phyloP scores from a whole-genome alignment of 495 filamentous ascomycete genomes.

The Penicillium macrosclerotiorum region DNA sequence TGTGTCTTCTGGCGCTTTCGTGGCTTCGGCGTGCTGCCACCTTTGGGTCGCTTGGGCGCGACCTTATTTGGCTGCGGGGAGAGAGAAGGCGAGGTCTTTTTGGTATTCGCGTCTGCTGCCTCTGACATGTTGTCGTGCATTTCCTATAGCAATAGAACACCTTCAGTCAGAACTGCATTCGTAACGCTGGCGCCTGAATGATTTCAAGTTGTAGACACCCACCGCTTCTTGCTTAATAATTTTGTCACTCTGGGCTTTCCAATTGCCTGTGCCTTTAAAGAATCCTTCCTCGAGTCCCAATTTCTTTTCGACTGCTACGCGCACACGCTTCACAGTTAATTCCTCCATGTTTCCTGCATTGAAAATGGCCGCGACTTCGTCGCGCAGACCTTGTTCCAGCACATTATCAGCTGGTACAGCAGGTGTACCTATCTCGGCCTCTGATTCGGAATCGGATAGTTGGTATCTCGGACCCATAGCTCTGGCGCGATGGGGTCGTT shows the following conservation, averaged over 20 bases:
- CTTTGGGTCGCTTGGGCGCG: conserved; percentile 29
- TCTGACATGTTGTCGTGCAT: conserved; percentile 28
- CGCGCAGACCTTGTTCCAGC: conserved; percentile 56
- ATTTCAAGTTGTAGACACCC: conserved; percentile 35
- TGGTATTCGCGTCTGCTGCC: conserved; percentile 1
- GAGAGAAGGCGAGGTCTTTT: conserved; percentile 14
- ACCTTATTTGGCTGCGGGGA: conserved; percentile 21
- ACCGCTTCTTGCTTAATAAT: conserved; percentile 73
- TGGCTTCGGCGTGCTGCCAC: conserved; percentile 17
- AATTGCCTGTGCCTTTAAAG: conserved; percentile 59
- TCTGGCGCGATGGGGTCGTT: not conserved
- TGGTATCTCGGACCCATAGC: conserved; percentile 36
- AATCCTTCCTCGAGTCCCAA: conserved; percentile 66
- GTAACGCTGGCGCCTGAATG: not conserved
- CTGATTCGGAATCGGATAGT: conserved; percentile 38
- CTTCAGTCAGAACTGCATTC: conserved; percentile 4
- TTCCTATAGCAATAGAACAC: conserved; percentile 17
- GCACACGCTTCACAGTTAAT: conserved; percentile 75
- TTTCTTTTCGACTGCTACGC: conserved; percentile 63
- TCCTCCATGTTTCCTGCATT: conserved; percentile 54
- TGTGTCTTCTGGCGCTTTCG: conserved; percentile 40
- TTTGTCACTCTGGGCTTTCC: conserved; percentile 78
- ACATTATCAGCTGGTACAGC: conserved; percentile 30
- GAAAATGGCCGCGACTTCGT: conserved; percentile 58
- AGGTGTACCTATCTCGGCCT: conserved; percentile 9